These are phyloP conservation scores for Barnettozyma vustinii DNA, from an alignment of 805 yeast genomes.

Conservation along the genomic window DNA sequence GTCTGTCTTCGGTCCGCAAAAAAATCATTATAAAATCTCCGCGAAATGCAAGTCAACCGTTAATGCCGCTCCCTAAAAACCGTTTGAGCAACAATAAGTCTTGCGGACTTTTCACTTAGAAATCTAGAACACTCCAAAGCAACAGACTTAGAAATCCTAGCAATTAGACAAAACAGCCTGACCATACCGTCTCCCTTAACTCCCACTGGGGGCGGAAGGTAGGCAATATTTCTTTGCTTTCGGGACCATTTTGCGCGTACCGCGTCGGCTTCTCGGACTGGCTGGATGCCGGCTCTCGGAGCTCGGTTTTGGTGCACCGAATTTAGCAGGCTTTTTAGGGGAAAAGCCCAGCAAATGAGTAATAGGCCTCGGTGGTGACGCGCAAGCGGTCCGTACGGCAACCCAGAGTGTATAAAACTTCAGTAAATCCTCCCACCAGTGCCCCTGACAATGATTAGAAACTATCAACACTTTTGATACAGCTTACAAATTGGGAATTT, in stretches of 20 bases:
- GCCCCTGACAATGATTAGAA: neutral
- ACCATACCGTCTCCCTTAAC: too few relatives aligned
- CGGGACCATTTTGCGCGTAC: neutral
- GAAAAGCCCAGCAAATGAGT: neutral
- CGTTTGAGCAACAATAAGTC: neutral
- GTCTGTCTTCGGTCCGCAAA: neutral
- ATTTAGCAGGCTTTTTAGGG: neutral
- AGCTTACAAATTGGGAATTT: neutral
- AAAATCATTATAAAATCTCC: too few relatives aligned
- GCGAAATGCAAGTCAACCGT: neutral
- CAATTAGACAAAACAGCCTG: too few relatives aligned
- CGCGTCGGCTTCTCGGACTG: neutral
- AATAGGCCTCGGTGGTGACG: neutral
- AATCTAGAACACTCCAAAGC: neutral
- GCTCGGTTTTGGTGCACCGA: neutral
- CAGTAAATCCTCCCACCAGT: neutral
- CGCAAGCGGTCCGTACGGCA: neutral
- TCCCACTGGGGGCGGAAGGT: neutral
- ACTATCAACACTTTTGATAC: neutral
- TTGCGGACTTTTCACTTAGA: neutral
- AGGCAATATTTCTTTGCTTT: too few relatives aligned
- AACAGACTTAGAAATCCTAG: neutral
- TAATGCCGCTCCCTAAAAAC: neutral
- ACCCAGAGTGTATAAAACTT: neutral
- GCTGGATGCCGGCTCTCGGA: neutral